Conservation (phyloP, 1,139 yeast genomes). For the Hemisphaericaspora xylofermentans region DNA sequence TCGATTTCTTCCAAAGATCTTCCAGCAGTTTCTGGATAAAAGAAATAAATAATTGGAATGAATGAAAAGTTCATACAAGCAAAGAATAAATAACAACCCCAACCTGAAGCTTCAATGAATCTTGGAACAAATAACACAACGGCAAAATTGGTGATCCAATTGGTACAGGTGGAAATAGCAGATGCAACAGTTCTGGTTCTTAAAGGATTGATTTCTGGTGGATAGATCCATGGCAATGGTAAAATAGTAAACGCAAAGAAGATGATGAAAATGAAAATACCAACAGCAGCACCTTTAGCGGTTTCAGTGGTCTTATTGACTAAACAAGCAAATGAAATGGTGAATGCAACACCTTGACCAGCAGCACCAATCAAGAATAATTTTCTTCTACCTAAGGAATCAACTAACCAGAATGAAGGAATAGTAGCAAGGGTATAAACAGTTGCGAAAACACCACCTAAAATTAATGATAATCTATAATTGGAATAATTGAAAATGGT, state of each 20-base stretch:
- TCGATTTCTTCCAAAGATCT: slow-evolving; percentile 50
- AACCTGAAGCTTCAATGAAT: slow-evolving; percentile 36
- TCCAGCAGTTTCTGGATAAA: slow-evolving; percentile 51
- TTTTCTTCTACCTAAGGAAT: slow-evolving; percentile 66
- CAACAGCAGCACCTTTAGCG: slow-evolving; percentile 52
- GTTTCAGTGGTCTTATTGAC: slow-evolving; percentile 29
- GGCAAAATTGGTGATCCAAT: slow-evolving; percentile 48
- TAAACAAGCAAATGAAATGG: slow-evolving; percentile 45
- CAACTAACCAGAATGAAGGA: slow-evolving; percentile 64
- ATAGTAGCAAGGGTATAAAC: slow-evolving; percentile 61
- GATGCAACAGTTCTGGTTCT: slow-evolving; percentile 57
- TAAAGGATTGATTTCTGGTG: slow-evolving; percentile 64
- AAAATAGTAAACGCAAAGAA: slow-evolving; percentile 59
- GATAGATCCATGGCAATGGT: slow-evolving; percentile 60
- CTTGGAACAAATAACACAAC: slow-evolving; percentile 51
- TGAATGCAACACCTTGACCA: slow-evolving; percentile 45
- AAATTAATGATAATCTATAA: slow-evolving; percentile 52
- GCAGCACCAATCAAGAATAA: slow-evolving; percentile 50
- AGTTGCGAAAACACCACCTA: slow-evolving; percentile 66
- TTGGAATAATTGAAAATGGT: slow-evolving; percentile 40
- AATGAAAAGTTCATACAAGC: slow-evolving; percentile 39
- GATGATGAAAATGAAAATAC: slow-evolving; percentile 51
- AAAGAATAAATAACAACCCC: slow-evolving; percentile 49
- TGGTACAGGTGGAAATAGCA: slow-evolving; percentile 50
- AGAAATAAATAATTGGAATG: slow-evolving; percentile 45